Evolutionary conservation across 371 early-diverging fungal genomes (phyloP), one percentile per base, ranked within the genome.

Genomic region (Smittium mucronatum): DNA sequence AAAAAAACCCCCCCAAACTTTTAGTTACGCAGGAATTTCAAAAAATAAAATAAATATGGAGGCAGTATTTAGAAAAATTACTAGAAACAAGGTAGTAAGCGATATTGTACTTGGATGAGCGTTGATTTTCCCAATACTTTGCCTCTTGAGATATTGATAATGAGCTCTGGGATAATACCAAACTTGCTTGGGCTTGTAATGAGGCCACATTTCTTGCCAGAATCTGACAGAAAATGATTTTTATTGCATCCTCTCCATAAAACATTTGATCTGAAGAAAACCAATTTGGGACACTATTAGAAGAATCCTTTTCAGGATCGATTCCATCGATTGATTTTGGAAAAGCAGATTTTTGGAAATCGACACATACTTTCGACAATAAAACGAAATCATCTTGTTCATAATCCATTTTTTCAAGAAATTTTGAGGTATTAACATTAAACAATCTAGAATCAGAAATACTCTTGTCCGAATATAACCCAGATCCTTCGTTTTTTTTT

Each of bases 111-210:
- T 11, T n/a, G n/a, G 63, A 61, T 5, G 63, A 28, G 15, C 2
- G n/a, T 65, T 65, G 65, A 25, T 25, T 33, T 2, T 65, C 65
- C 65, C 65, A 65, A n/a, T 31, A 65, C 34, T 65, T 34, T 65
- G 26, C 2, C 34, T 65, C 65, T 33, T 34, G 17, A 65, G 36
- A 65, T 17, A 33, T 34, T 34, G 26, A n/a, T 32, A 34, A 33
- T n/a, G 65, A 65, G n/a, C 34, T 65, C n/a, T 33, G 26, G 2
- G 36, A 32, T 34, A 65, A n/a, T n/a, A 65, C 36, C 25, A 34
- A 5, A n/a, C 34, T 34, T 25, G 36, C 34, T 36, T 31, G n/a
- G 8, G 65, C 65, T 32, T 65, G n/a, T 2, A 65, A 11, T 31
- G 5, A 32, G 2, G 65, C 1, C 34, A 65, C 30, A 65, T 65